Conservation (phyloP, 805 yeast species). For the Yarrowia osloensis region DNA sequence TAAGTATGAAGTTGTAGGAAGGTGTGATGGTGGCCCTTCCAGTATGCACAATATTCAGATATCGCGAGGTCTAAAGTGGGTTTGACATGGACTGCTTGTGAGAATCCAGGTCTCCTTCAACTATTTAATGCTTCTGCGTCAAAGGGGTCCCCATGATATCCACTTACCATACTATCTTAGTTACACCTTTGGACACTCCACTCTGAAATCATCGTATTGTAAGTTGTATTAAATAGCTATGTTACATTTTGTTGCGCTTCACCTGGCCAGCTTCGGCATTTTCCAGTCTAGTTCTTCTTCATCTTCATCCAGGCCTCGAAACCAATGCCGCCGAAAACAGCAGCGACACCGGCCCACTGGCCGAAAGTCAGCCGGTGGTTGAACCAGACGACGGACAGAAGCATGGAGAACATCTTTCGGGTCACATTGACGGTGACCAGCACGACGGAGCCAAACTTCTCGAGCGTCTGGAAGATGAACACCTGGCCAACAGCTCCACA, state of each 20-base stretch:
- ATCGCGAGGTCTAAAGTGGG: too few relatives aligned
- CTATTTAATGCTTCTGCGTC: too few relatives aligned
- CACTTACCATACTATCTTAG: too few relatives aligned
- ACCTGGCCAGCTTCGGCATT: neutral
- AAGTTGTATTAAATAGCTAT: conserved; percentile 16
- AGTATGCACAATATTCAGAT: too few relatives aligned
- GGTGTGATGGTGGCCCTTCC: too few relatives aligned
- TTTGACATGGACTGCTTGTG: too few relatives aligned
- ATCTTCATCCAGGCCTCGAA: conserved; percentile 66
- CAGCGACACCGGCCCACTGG: conserved; percentile 78
- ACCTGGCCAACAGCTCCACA: conserved; percentile 93
- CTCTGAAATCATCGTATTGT: neutral
- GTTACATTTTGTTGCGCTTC: neutral
- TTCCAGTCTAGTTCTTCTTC: neutral
- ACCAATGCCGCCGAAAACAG: conserved; percentile 85
- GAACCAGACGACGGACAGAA: conserved; percentile 79
- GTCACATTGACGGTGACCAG: conserved; percentile 94
- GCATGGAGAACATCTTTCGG: conserved; percentile 94
- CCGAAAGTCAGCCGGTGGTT: conserved; percentile 65
- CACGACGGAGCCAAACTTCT: conserved; percentile 79
- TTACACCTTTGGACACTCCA: too few relatives aligned
- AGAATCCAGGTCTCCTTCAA: too few relatives aligned
- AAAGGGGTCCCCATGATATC: too few relatives aligned
- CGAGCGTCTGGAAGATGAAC: conserved; percentile 85
- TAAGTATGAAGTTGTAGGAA: too few relatives aligned